Percentiles rank a stretch among this genome's conserved stretches.
Conservation (phyloP, 345 rosid genomes). For the Camelina neglecta region DNA sequence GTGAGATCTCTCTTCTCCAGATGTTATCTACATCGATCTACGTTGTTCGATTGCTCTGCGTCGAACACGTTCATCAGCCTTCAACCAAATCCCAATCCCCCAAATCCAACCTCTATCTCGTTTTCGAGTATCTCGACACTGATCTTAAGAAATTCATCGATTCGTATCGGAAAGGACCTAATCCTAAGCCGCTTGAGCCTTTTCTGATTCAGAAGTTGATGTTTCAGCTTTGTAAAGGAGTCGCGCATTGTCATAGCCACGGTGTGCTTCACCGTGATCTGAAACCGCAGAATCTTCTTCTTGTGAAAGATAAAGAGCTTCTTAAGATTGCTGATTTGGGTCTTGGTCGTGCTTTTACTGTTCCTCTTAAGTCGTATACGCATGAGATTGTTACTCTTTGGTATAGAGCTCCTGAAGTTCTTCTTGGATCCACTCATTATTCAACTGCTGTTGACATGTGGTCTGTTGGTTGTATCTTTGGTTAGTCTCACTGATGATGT, state of each 20-base stretch:
- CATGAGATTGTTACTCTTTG: slow-evolving; percentile 97
- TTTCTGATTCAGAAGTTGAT: slow-evolving; percentile 69
- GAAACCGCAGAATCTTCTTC: slow-evolving; percentile 88
- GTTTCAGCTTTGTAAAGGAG: slow-evolving; percentile 93
- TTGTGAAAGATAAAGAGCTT: slow-evolving; percentile 81
- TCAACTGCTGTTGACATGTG: slow-evolving; percentile 93
- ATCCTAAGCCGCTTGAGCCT: slow-evolving; percentile 69
- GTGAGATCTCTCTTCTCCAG: slow-evolving; percentile 93
- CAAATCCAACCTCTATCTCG: slow-evolving; percentile 82
- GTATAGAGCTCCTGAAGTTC: slow-evolving; percentile 95
- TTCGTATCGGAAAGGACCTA: slow-evolving; percentile 71
- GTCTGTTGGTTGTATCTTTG: slow-evolving; percentile 98
- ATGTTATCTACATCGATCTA: slow-evolving; percentile 89
- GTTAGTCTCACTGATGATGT: slow-evolving; percentile 38
- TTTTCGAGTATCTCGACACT: slow-evolving; percentile 89
- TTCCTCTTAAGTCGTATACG: slow-evolving; percentile 88
- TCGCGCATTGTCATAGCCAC: slow-evolving; percentile 93
- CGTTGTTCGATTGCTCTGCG: slow-evolving; percentile 87
- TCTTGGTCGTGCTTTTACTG: slow-evolving; percentile 88
- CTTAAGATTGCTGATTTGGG: slow-evolving; percentile 94
- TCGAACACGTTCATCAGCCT: slow-evolving; percentile 64
- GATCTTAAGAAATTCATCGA: slow-evolving; percentile 95
- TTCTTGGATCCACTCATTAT: slow-evolving; percentile 83
- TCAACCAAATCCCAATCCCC: slow-evolving; percentile 33
- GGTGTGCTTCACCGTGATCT: slow-evolving; percentile 95